These are phyloP conservation scores for Plantago major DNA, from an alignment of 257 asterid genomes.

Conservation along the genomic window DNA sequence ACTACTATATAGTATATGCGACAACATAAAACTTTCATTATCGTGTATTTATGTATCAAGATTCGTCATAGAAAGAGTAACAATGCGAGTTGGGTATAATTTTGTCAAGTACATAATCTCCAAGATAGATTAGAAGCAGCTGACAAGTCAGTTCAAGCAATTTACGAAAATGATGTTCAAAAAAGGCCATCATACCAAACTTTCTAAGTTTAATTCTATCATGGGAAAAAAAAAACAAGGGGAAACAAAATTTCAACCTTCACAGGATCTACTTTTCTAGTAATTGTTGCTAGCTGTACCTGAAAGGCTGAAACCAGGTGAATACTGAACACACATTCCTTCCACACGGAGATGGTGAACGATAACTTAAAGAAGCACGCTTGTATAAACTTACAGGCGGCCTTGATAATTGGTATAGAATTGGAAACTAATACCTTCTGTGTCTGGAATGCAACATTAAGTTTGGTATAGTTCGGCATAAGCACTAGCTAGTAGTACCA, in stretches of 20 bases:
- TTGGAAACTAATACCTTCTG: neutral
- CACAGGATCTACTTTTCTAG: neutral
- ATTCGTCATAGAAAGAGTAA: neutral
- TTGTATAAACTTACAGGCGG: neutral
- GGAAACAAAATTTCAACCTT: neutral
- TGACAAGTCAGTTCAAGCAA: neutral
- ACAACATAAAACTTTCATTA: neutral
- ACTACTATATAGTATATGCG: no score
- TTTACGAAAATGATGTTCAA: neutral
- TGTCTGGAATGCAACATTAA: no score
- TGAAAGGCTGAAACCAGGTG: neutral
- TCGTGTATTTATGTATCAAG: neutral
- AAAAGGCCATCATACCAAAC: neutral
- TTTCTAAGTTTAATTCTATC: no score
- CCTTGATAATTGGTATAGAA: neutral
- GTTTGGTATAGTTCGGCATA: no score
- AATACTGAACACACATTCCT: slow-evolving; percentile 1
- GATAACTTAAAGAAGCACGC: neutral
- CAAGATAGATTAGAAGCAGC: slow-evolving; percentile 5
- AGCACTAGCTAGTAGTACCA: no score
- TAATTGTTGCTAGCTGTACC: neutral
- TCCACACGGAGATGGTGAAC: neutral
- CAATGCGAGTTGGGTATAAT: neutral
- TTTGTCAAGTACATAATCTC: slow-evolving; percentile 2
- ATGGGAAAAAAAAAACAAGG: neutral